phyloP scores from a whole-genome alignment of 202 grass and related monocot species.

The Saccharum hybrid region DNA sequence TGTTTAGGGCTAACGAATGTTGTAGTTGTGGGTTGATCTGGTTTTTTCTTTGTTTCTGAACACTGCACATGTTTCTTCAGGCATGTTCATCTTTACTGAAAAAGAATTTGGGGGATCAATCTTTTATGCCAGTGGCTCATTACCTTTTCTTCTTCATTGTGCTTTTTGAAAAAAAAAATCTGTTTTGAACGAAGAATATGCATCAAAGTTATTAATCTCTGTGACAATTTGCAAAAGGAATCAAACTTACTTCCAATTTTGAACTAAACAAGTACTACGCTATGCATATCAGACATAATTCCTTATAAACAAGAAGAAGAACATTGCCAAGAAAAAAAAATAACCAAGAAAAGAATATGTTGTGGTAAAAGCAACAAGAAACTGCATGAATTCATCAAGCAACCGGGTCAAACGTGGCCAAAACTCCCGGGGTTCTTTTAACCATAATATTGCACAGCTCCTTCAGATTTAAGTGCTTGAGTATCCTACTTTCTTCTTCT shows the following conservation, averaged over 20 bases:
- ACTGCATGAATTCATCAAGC: conserved; percentile 21
- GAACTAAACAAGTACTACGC: conserved; percentile 8
- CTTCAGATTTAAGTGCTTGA: conserved; percentile 49
- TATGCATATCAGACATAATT: background rate
- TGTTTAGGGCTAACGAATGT: background rate
- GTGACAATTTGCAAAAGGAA: background rate
- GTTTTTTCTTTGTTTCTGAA: conserved; percentile 1
- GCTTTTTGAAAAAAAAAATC: background rate
- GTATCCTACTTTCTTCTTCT: conserved; percentile 59
- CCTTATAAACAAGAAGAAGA: background rate
- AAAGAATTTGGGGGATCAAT: background rate
- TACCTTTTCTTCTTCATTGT: background rate
- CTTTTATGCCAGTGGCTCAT: background rate
- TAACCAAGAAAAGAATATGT: conserved; percentile 21
- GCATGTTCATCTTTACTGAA: conserved; percentile 33
- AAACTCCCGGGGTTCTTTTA: conserved; percentile 25
- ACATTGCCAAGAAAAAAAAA: background rate
- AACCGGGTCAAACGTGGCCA: conserved; percentile 20
- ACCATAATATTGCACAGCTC: background rate
- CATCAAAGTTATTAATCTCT: background rate
- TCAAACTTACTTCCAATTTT: conserved; percentile 3
- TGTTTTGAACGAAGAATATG: background rate
- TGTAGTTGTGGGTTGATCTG: background rate
- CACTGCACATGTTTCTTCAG: conserved; percentile 29
- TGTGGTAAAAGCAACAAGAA: background rate